Percentiles rank a stretch among this genome's conserved stretches.
phyloP scores from a whole-genome alignment of 2,329 filamentous ascomycete genomes.

The Cordyceps militaris region DNA sequence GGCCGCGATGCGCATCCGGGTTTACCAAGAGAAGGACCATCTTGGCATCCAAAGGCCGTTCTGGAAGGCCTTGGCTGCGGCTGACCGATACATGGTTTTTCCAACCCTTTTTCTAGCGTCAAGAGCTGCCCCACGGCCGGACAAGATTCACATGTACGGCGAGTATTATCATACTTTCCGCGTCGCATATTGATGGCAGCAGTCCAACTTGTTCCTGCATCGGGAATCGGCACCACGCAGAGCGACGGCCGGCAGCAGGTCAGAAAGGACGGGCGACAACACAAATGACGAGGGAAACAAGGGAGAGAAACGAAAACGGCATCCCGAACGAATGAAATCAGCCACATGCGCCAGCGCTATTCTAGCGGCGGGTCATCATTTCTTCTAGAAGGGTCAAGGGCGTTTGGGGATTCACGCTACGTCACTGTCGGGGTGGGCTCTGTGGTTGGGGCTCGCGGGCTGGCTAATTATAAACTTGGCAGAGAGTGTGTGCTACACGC shows the following conservation, averaged over 20 bases:
- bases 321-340: not conserved
- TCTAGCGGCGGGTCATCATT: not conserved
- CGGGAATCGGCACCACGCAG: too few relatives aligned
- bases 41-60: constrained; percentile 4
- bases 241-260: too few relatives aligned
- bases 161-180: too few relatives aligned
- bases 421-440: too few relatives aligned
- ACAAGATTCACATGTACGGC: too few relatives aligned
- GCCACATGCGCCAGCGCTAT: not conserved
- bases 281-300: not conserved
- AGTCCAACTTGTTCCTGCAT: too few relatives aligned
- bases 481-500: too few relatives aligned
- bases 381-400: not conserved
- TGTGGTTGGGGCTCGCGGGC: not conserved
- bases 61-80: constrained; percentile 8
- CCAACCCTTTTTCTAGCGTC: not conserved
- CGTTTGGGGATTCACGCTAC: too few relatives aligned
- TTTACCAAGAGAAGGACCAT: not conserved
- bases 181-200: not conserved
- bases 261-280: too few relatives aligned
- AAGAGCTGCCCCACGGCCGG: not conserved
- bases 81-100: not conserved
- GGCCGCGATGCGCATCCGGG: not conserved
- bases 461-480: too few relatives aligned
- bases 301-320: not conserved